phyloP scores from a whole-genome alignment of 202 grass and related monocot genomes.

The Carex sylvatica region DNA sequence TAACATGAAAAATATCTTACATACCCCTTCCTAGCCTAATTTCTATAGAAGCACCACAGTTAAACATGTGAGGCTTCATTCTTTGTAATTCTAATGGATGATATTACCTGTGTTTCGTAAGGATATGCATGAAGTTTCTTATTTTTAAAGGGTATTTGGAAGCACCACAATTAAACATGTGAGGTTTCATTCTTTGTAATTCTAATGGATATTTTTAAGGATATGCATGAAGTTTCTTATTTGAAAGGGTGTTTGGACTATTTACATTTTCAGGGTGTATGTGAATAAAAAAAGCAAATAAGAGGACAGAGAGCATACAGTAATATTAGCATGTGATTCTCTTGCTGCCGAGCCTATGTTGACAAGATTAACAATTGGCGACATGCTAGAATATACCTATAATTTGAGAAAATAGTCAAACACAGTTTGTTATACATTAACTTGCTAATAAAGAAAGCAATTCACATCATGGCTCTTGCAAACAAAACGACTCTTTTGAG shows the following conservation, averaged over 20 bases:
- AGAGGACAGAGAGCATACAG: slow-evolving; percentile 39
- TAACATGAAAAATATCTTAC: slow-evolving; percentile 6
- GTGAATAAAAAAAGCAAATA: slow-evolving; percentile 1
- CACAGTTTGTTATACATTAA: background rate
- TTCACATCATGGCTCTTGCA: background rate
- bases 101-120: background rate
- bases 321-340: slow-evolving; percentile 80
- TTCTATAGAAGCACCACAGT: background rate
- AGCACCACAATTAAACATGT: background rate
- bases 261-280: background rate
- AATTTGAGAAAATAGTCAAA: slow-evolving; percentile 30
- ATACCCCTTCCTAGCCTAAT: background rate
- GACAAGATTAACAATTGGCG: slow-evolving; percentile 74
- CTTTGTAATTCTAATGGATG: background rate
- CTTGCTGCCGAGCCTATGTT: slow-evolving; percentile 49
- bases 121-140: background rate
- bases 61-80: background rate
- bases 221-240: background rate
- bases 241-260: background rate
- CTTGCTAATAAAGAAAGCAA: background rate
- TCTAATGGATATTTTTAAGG: background rate
- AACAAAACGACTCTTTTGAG: background rate
- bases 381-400: slow-evolving; percentile 81
- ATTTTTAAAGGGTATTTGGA: background rate
- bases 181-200: background rate